Base-by-base conservation (phyloP, 176 grass and related monocot genomes). In the Eremochloa ophiuroides region DNA sequence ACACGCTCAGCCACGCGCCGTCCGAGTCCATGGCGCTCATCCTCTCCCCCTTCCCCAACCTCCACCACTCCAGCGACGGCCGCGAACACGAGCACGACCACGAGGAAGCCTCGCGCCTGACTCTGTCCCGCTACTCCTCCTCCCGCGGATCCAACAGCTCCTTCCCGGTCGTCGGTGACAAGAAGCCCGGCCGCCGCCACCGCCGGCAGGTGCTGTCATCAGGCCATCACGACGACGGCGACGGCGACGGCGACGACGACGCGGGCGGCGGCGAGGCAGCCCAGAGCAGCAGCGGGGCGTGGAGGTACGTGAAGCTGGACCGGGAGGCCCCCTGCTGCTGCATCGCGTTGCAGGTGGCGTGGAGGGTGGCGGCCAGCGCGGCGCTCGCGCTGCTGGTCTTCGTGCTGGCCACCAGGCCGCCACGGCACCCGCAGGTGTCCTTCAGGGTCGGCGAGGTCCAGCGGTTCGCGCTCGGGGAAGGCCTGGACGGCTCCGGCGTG, bases 81-180 rank as follows among this genome's bases (percentile, higher is more conserved):
- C 38, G 61, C 23, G 68, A 8, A 58, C 18, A 23, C 12, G 29
- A 18, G 30, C 43, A 61, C 75, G 72, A 79, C 50, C 37, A 71
- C 80, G 90, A 89, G 53, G 86, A 86, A 43, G 88, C 80, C 0
- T 98, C 90, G 30, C 90, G 90, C 71, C 88, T 94, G 74, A 64
- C 91, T 3, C 88, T 98, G 31, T 94, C 95, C 53, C 89, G 88
- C 78, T 98, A 94, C 88, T 98, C 95, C 29, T 98, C 95, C 55
- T 98, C 92, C 22, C 92, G 86, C 16, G 90, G 95, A 18, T 94
- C 88, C 69, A 94, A 93, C 81, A 93, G 72, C 86, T 98, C 90
- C 79, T 94, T 98, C 90, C 88, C 90, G 22, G 88, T 81, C 16
- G 85, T 72, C 41, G 77, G 15, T 28, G 77, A 89, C 13, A 93